Percentiles rank a stretch among this genome's conserved stretches.
Evolutionary conservation across 2,329 filamentous ascomycete species (phyloP).

Genomic region (Seiridium unicorne): DNA sequence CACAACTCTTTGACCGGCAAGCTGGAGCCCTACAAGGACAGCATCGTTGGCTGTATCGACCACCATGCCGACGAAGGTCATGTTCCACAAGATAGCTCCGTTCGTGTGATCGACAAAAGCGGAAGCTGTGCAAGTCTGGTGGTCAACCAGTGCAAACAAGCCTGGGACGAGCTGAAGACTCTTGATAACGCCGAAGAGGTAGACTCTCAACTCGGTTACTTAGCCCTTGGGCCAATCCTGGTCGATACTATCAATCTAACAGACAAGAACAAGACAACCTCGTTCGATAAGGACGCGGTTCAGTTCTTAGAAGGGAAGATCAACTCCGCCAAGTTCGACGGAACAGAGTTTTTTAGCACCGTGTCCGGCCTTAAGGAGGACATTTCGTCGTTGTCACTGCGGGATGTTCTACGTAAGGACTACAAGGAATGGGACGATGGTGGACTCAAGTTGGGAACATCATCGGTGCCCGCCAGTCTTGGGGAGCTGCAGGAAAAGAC

Average conservation of each 20-base stretch:
- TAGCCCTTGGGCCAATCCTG: slow-evolving; percentile 69
- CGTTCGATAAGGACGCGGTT: slow-evolving; percentile 57
- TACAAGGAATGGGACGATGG: slow-evolving; percentile 76
- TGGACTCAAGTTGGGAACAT: slow-evolving; percentile 60
- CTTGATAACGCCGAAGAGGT: slow-evolving; percentile 34
- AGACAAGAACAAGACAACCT: slow-evolving; percentile 61
- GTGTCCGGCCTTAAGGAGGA: slow-evolving; percentile 67
- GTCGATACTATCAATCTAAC: slow-evolving; percentile 70
- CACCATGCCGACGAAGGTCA: slow-evolving; percentile 73
- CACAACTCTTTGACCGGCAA: slow-evolving; percentile 71
- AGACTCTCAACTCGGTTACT: slow-evolving; percentile 61
- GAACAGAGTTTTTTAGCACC: slow-evolving; percentile 54
- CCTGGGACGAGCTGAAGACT: slow-evolving; percentile 55
- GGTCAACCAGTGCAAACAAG: slow-evolving; percentile 52
- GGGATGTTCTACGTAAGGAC: slow-evolving; percentile 75
- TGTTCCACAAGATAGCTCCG: slow-evolving; percentile 43
- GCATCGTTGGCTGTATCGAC: slow-evolving; percentile 68
- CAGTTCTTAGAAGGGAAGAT: slow-evolving; percentile 55
- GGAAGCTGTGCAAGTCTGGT: slow-evolving; percentile 76
- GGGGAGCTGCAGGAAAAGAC: slow-evolving; percentile 57
- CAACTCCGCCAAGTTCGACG: slow-evolving; percentile 41
- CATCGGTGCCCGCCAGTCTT: slow-evolving; percentile 62
- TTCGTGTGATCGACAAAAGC: slow-evolving; percentile 61
- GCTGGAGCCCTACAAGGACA: slow-evolving; percentile 51
- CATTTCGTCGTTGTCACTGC: slow-evolving; percentile 57